Conservation (phyloP, 2,329 filamentous ascomycete species). For the Aciculosporium take region DNA sequence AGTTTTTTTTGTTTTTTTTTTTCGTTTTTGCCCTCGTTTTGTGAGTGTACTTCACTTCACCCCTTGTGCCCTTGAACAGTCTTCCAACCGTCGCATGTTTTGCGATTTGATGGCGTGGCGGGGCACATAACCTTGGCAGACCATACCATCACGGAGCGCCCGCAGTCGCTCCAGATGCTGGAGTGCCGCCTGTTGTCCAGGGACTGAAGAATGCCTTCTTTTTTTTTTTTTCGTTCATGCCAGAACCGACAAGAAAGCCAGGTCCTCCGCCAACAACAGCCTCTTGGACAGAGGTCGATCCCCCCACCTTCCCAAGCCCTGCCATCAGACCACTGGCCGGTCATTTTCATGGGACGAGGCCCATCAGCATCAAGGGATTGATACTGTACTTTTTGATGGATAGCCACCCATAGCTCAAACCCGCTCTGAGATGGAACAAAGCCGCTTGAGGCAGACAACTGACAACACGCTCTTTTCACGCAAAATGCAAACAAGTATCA, state of each 20-base stretch:
- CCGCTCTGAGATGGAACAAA: not conserved
- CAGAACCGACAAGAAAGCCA: slow-evolving; percentile 1
- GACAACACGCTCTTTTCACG: not conserved
- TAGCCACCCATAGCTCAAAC: not conserved
- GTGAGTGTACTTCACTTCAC: not conserved
- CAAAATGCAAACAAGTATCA: not conserved
- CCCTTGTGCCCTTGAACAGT: slow-evolving; percentile 1
- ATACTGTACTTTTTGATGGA: not conserved
- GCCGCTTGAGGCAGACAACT: not conserved
- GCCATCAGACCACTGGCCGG: not conserved
- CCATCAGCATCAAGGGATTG: not conserved
- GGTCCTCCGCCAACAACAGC: not conserved
- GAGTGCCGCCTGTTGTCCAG: not conserved
- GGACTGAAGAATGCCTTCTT: not conserved
- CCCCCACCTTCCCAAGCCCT: not conserved
- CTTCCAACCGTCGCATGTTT: not conserved
- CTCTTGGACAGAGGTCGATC: not conserved
- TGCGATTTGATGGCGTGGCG: not conserved
- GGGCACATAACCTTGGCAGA: not conserved
- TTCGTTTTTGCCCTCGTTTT: slow-evolving; percentile 1
- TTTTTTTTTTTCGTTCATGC: not conserved
- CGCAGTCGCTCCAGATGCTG: not conserved
- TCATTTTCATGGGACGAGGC: not conserved
- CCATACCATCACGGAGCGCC: not conserved
- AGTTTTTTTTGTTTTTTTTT: not conserved